phyloP scores from a whole-genome alignment of 306 rosid species.

The Mimosa bimucronata region DNA sequence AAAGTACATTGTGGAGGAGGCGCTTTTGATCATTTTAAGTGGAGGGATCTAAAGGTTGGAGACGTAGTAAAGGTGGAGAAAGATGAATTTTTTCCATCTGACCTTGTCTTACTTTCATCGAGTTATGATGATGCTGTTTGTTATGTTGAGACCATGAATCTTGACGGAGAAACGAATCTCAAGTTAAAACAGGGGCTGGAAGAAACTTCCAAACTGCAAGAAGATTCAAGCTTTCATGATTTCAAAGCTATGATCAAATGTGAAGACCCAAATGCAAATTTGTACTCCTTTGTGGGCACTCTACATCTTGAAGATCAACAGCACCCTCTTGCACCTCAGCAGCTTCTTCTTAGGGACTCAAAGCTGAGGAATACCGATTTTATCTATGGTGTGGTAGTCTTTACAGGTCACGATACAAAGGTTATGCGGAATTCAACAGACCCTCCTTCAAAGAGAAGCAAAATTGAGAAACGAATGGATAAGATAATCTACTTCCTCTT shows the following conservation, averaged over 20 bases:
- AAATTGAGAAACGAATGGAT: constrained; percentile 83
- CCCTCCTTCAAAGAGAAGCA: constrained; percentile 97
- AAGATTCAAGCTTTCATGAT: constrained; percentile 56
- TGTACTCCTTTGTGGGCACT: constrained; percentile 79
- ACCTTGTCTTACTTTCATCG: constrained; percentile 83
- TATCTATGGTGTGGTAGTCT: constrained; percentile 77
- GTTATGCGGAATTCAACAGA: constrained; percentile 87
- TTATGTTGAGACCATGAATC: constrained; percentile 90
- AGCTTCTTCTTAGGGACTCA: constrained; percentile 90
- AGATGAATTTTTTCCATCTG: constrained; percentile 90
- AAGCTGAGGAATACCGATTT: constrained; percentile 87
- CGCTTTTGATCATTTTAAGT: constrained; percentile 55
- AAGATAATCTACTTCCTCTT: constrained; percentile 76
- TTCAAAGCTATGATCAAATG: constrained; percentile 81
- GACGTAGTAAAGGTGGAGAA: constrained; percentile 81
- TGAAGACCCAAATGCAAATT: constrained; percentile 93
- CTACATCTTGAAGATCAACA: constrained; percentile 62
- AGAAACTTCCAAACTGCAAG: constrained; percentile 66
- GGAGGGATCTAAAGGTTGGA: constrained; percentile 85
- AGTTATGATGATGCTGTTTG: constrained; percentile 86
- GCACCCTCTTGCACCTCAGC: constrained; percentile 81
- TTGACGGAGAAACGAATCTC: constrained; percentile 93
- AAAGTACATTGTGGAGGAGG: constrained; percentile 67
- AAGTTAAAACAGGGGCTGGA: constrained; percentile 76
- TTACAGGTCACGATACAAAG: constrained; percentile 89